Conservation (phyloP, 495 filamentous ascomycete genomes). For the Aspergillus conjunctus region DNA sequence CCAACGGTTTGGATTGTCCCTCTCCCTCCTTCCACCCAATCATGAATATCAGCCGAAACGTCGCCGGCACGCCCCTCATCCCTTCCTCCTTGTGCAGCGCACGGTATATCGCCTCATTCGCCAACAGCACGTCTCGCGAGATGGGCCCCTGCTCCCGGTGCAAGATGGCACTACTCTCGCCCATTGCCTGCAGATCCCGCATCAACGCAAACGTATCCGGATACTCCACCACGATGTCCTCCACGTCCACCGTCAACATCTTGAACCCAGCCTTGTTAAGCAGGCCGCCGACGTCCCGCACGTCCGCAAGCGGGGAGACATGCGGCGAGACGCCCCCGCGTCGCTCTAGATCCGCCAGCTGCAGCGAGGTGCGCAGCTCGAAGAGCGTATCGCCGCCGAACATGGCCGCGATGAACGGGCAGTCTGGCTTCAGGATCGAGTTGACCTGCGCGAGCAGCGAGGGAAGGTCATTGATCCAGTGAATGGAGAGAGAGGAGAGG, state of each 20-base stretch:
- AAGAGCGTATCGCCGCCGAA: slow-evolving; percentile 92
- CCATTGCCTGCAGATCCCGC: slow-evolving; percentile 92
- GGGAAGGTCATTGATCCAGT: slow-evolving; percentile 98
- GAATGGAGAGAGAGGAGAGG: slow-evolving; percentile 81
- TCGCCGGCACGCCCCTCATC: slow-evolving; percentile 76
- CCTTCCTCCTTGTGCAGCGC: slow-evolving; percentile 74
- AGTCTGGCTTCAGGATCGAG: slow-evolving; percentile 81
- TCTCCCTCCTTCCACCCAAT: slow-evolving; percentile 95
- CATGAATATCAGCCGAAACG: slow-evolving; percentile 93
- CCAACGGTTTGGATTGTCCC: slow-evolving; percentile 74
- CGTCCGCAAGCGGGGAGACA: slow-evolving; percentile 88
- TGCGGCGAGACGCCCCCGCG: slow-evolving; percentile 85
- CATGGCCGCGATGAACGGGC: slow-evolving; percentile 94
- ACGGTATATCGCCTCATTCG: slow-evolving; percentile 86
- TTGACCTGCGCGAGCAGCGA: slow-evolving; percentile 79
- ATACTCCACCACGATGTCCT: slow-evolving; percentile 95
- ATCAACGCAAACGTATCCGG: slow-evolving; percentile 91
- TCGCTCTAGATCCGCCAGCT: slow-evolving; percentile 87
- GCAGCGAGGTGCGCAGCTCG: slow-evolving; percentile 90
- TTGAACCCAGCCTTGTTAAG: slow-evolving; percentile 87
- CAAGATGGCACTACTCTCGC: slow-evolving; percentile 83
- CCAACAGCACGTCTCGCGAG: slow-evolving; percentile 79
- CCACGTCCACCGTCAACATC: slow-evolving; percentile 94
- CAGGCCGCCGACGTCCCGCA: slow-evolving; percentile 86
- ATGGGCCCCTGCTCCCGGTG: slow-evolving; percentile 77